phyloP scores from a whole-genome alignment of 1,284 basidiomycete genomes.

The Vanrija sp. region DNA sequence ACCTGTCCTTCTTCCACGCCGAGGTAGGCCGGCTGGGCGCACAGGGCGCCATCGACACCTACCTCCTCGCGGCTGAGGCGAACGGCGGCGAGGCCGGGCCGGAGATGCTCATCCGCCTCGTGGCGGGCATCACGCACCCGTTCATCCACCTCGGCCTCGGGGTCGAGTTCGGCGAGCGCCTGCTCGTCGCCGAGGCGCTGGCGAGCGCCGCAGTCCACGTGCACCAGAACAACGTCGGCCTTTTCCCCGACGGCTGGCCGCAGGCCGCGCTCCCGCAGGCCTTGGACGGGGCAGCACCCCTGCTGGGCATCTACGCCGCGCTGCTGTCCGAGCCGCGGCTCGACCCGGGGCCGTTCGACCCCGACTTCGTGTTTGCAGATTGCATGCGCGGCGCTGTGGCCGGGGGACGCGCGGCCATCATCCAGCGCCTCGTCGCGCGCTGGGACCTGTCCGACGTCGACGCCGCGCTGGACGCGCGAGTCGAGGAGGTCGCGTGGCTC shows the following conservation, averaged over 20 bases:
- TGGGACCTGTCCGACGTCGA: constrained; percentile 53
- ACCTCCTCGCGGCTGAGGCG: constrained; percentile 54
- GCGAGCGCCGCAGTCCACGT: constrained; percentile 57
- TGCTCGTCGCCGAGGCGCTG: constrained; percentile 58
- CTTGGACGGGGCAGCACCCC: not conserved
- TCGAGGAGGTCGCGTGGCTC: constrained; percentile 58
- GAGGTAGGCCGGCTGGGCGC: constrained; percentile 53
- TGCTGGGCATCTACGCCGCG: constrained; percentile 33
- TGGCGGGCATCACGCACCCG: constrained; percentile 56
- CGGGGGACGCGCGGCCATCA: constrained; percentile 52
- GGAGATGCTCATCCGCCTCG: constrained; percentile 58
- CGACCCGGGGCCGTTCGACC: constrained; percentile 57
- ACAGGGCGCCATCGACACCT: constrained; percentile 54
- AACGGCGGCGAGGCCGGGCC: constrained; percentile 48
- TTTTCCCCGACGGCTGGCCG: constrained; percentile 27
- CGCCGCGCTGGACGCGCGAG: constrained; percentile 47
- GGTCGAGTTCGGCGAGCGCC: constrained; percentile 58
- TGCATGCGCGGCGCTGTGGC: constrained; percentile 47
- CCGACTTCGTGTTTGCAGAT: constrained; percentile 53
- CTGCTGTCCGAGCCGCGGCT: constrained; percentile 32
- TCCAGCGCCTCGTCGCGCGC: constrained; percentile 53
- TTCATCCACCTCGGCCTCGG: constrained; percentile 66
- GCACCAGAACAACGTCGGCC: constrained; percentile 10
- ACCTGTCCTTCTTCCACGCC: constrained; percentile 58
- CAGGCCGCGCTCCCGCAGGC: constrained; percentile 1